phyloP scores from a whole-genome alignment of 192 early-diverging fungal species.

The Backusella tuberculispora region DNA sequence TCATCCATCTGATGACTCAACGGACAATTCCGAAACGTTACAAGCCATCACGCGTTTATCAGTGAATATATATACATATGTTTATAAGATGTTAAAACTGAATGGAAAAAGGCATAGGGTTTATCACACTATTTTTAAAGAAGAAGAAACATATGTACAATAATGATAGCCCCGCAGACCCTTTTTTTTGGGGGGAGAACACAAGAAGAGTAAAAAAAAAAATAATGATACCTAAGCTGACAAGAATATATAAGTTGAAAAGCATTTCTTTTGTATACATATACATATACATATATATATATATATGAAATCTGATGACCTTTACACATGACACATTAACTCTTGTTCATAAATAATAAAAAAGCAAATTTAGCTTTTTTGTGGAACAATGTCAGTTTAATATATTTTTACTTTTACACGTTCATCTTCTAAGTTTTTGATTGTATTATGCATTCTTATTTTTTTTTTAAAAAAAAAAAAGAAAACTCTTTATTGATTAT shows the following conservation, averaged over 20 bases:
- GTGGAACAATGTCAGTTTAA: not conserved
- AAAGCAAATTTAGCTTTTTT: slow-evolving; percentile 3
- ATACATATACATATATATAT: too few species aligned
- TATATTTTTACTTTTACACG: not conserved
- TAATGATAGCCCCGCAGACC: not conserved
- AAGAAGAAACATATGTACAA: not conserved
- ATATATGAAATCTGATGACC: slow-evolving; percentile 1
- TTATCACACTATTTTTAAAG: not conserved
- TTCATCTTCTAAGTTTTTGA: not conserved
- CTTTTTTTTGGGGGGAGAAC: not conserved
- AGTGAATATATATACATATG: not conserved
- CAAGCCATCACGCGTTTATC: slow-evolving; percentile 9
- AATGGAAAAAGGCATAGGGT: not conserved
- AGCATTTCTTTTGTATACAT: not conserved
- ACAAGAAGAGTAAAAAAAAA: not conserved
- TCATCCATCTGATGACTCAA: slow-evolving; percentile 6
- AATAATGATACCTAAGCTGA: not conserved
- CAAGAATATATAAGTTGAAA: not conserved
- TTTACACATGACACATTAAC: not conserved
- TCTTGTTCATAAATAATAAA: not conserved
- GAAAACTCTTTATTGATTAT: too few species aligned
- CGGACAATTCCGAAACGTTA: slow-evolving; percentile 10
- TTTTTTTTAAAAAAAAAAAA: too few species aligned
- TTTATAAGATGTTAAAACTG: not conserved
- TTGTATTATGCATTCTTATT: not conserved